Conservation (phyloP, 2,329 filamentous ascomycete species). For the Cladophialophora exuberans region DNA sequence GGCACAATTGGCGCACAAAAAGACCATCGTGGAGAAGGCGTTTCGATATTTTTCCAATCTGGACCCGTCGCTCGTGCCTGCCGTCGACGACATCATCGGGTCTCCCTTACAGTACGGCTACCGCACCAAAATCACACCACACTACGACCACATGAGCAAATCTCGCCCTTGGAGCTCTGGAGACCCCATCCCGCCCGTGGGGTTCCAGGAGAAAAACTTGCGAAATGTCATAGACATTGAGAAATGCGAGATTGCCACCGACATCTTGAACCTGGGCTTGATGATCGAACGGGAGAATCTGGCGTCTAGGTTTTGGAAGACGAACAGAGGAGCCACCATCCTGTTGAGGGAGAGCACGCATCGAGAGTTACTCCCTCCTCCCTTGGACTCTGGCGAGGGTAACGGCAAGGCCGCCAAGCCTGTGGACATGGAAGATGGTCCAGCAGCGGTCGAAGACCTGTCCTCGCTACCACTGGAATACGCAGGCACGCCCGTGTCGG, state of each 20-base stretch:
- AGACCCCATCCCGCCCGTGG: conserved; percentile 73
- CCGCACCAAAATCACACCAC: conserved; percentile 93
- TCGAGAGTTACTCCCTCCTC: conserved; percentile 50
- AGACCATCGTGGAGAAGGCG: conserved; percentile 83
- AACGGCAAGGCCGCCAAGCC: neutral
- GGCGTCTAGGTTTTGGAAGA: conserved; percentile 68
- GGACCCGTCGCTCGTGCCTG: conserved; percentile 72
- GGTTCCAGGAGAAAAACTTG: conserved; percentile 83
- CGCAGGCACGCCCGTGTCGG: neutral
- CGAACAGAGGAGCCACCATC: conserved; percentile 82
- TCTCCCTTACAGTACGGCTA: conserved; percentile 92
- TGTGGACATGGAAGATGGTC: neutral
- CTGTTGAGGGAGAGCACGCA: conserved; percentile 83
- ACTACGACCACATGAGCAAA: conserved; percentile 75
- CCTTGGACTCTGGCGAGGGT: neutral
- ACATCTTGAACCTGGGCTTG: conserved; percentile 79
- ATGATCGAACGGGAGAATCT: conserved; percentile 78
- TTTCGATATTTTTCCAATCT: conserved; percentile 90
- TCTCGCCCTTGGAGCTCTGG: conserved; percentile 44
- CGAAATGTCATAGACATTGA: conserved; percentile 88
- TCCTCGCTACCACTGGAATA: conserved; percentile 12
- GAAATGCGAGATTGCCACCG: conserved; percentile 93
- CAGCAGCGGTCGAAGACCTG: neutral
- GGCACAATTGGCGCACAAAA: conserved; percentile 84
- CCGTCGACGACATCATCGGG: conserved; percentile 80